Percentiles rank a stretch among this genome's conserved stretches.
phyloP scores from a whole-genome alignment of 371 early-diverging fungal genomes.

The Entomophthora muscae region DNA sequence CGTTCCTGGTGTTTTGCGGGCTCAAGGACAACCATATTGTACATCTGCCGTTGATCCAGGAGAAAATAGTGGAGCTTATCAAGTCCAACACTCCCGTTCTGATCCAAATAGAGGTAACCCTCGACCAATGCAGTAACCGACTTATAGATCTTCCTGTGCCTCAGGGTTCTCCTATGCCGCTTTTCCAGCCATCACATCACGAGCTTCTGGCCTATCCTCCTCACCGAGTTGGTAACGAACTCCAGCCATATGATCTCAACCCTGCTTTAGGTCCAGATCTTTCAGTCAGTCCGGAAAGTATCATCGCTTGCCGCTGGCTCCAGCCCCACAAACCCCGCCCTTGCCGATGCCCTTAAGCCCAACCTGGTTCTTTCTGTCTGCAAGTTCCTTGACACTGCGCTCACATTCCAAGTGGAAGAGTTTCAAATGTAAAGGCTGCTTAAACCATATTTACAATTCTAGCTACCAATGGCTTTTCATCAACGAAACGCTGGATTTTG shows the following conservation, averaged over 20 bases:
- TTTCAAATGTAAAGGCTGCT: conserved; percentile 52
- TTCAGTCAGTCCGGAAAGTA: conserved; percentile 2
- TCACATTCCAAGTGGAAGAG: conserved; percentile 56
- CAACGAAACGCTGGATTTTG: conserved; percentile 48
- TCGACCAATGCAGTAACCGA: background rate
- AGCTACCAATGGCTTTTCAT: conserved; percentile 89
- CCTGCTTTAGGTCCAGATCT: conserved; percentile 1
- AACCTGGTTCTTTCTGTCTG: conserved; percentile 62
- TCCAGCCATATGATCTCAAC: background rate
- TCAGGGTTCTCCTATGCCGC: conserved; percentile 60
- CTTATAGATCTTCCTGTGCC: conserved; percentile 49
- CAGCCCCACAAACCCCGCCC: conserved; percentile 5
- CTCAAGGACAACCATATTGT: conserved; percentile 57
- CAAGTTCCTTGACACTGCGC: conserved; percentile 70
- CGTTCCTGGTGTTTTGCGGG: conserved; percentile 63
- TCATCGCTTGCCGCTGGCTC: too few species aligned
- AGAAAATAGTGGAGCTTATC: conserved; percentile 73
- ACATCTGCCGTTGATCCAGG: conserved; percentile 64
- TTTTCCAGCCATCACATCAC: conserved; percentile 60
- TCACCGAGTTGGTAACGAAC: conserved; percentile 59
- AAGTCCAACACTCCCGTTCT: conserved; percentile 42
- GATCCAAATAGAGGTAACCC: conserved; percentile 49
- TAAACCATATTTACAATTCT: background rate
- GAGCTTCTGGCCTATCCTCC: conserved; percentile 77
- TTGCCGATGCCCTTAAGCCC: conserved; percentile 23